A percentile compares a stretch with the other conserved stretches of the same genome.
These are phyloP conservation scores for Acanthochlamys bracteata DNA, from an alignment of 106 monocot genomes.

Conservation along the genomic window DNA sequence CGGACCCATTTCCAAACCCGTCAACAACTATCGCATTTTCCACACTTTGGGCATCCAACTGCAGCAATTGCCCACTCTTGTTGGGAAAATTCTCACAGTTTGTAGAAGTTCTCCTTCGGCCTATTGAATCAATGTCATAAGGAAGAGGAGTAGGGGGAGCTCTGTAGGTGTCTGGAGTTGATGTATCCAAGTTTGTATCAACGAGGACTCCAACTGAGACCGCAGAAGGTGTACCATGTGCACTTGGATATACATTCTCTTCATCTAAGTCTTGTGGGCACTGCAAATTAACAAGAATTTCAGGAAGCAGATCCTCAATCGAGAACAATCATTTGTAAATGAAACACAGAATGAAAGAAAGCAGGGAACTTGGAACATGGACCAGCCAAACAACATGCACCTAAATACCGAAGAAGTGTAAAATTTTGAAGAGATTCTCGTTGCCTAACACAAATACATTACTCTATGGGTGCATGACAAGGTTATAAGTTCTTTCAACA, in stretches of 20 bases:
- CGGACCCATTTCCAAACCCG: slow-evolving; percentile 21
- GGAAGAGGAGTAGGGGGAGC: slow-evolving; percentile 56
- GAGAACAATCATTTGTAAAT: neutral
- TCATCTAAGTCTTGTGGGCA: slow-evolving; percentile 54
- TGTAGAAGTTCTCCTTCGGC: slow-evolving; percentile 20
- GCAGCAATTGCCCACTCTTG: slow-evolving; percentile 22
- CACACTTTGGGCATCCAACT: slow-evolving; percentile 8
- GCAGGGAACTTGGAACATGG: too few species aligned
- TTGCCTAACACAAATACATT: too few species aligned
- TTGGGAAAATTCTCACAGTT: slow-evolving; percentile 16
- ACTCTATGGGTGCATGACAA: too few species aligned
- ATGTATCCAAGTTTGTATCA: slow-evolving; percentile 45
- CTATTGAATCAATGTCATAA: slow-evolving; percentile 30
- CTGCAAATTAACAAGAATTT: slow-evolving; percentile 20
- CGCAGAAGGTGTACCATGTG: slow-evolving; percentile 29
- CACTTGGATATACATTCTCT: slow-evolving; percentile 36
- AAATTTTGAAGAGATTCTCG: too few species aligned
- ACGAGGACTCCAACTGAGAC: slow-evolving; percentile 36
- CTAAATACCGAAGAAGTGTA: too few species aligned
- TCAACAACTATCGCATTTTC: slow-evolving; percentile 11
- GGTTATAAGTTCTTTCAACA: too few species aligned
- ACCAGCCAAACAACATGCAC: too few species aligned
- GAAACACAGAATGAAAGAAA: neutral
- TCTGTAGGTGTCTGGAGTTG: slow-evolving; percentile 45
- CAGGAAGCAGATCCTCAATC: neutral